phyloP scores from a whole-genome alignment of 495 filamentous ascomycete species.

The Lasiosphaeria hispida region DNA sequence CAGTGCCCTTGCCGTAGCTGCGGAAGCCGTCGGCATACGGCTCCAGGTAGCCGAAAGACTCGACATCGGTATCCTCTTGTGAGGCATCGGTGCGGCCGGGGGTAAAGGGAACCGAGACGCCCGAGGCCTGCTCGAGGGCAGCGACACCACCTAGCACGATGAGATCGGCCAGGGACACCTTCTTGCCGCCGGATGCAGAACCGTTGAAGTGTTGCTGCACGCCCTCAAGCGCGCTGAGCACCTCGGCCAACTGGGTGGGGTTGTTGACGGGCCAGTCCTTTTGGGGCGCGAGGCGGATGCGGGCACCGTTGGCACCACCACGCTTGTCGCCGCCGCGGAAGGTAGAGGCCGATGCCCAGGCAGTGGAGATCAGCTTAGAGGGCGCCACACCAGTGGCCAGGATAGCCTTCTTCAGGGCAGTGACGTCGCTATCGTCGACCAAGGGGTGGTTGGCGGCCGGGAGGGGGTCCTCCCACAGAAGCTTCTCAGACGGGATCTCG shows the following conservation, averaged over 20 bases:
- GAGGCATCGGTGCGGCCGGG: constrained; percentile 51
- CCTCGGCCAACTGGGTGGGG: constrained; percentile 55
- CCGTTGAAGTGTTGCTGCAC: constrained; percentile 62
- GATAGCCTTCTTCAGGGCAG: constrained; percentile 62
- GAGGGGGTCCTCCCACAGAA: constrained; percentile 66
- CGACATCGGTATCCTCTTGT: constrained; percentile 62
- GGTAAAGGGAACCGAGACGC: constrained; percentile 44
- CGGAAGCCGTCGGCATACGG: constrained; percentile 68
- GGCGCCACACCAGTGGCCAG: constrained; percentile 54
- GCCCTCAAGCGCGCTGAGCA: constrained; percentile 55
- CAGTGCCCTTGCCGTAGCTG: constrained; percentile 62
- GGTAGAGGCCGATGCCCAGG: constrained; percentile 68
- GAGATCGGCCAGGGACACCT: constrained; percentile 67
- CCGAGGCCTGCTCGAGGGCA: constrained; percentile 67
- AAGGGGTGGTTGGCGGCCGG: constrained; percentile 54
- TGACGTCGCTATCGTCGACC: constrained; percentile 57
- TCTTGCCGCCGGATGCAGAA: constrained; percentile 59
- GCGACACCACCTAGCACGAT: constrained; percentile 68
- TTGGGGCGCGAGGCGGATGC: constrained; percentile 68
- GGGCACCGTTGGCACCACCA: constrained; percentile 71
- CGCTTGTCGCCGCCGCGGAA: constrained; percentile 76
- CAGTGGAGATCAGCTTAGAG: constrained; percentile 56
- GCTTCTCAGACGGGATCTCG: constrained; percentile 61
- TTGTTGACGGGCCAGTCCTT: constrained; percentile 68
- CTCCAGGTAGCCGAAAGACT: constrained; percentile 61